A percentile compares a stretch with the other conserved stretches of the same genome.
phyloP scores from a whole-genome alignment of 345 rosid species.

The Gossypium mustelinum region DNA sequence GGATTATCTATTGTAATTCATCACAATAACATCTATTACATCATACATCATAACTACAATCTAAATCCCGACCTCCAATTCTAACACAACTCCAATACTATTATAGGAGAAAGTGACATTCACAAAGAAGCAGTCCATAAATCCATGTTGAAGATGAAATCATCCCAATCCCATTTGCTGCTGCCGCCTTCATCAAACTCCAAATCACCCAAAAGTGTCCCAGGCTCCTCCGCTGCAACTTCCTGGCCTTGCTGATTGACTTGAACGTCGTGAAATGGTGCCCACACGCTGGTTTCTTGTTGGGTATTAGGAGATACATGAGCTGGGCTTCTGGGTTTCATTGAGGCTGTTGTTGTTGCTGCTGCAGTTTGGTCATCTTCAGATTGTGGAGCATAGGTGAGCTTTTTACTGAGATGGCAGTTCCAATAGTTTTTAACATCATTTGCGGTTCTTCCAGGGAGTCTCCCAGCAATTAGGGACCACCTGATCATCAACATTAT shows the following conservation, averaged over 20 bases:
- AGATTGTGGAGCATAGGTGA: background rate
- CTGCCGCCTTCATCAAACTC: slow-evolving; percentile 4
- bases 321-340: background rate
- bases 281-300: background rate
- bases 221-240: background rate
- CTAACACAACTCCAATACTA: background rate
- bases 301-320: background rate
- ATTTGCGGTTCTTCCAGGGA: slow-evolving; percentile 20
- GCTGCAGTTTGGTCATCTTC: background rate
- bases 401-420: slow-evolving; percentile 15
- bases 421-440: slow-evolving; percentile 27
- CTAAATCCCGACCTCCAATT: no score
- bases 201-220: background rate
- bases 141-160: slow-evolving; percentile 13
- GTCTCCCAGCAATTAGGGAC: slow-evolving; percentile 20
- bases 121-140: slow-evolving; percentile 10
- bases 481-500: slow-evolving; percentile 12
- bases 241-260: background rate
- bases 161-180: slow-evolving; percentile 19
- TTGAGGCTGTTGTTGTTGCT: background rate
- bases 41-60: no score
- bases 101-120: background rate
- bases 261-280: background rate
- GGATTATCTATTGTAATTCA: no score
- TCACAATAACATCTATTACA: no score